Conservation (phyloP, 139 green algal species). For the Coccomyxa sp. region DNA sequence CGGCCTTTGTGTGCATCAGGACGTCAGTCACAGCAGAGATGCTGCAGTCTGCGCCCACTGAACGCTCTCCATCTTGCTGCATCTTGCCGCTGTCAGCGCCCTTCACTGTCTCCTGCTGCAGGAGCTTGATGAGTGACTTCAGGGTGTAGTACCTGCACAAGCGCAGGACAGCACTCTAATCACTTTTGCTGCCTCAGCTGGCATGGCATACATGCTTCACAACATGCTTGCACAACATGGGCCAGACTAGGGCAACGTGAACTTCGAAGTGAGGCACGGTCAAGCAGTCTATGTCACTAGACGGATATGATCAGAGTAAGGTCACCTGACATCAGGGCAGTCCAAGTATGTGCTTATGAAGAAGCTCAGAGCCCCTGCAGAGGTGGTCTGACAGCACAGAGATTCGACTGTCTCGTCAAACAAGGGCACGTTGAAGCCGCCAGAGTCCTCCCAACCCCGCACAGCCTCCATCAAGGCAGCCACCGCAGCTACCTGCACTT, state of each 20-base stretch:
- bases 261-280: not conserved
- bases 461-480: constrained; percentile 59
- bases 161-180: too few relatives aligned
- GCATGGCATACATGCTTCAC: too few relatives aligned
- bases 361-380: constrained; percentile 37
- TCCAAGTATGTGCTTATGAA: constrained; percentile 50
- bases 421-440: constrained; percentile 36
- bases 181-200: too few relatives aligned
- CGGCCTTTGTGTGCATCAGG: too few relatives aligned
- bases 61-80: too few relatives aligned
- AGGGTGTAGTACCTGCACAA: too few relatives aligned
- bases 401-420: constrained; percentile 35
- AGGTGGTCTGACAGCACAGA: constrained; percentile 11
- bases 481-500: constrained; percentile 36
- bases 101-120: too few relatives aligned
- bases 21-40: not conserved
- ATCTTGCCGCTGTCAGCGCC: too few relatives aligned
- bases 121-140: too few relatives aligned
- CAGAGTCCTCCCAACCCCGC: constrained; percentile 22
- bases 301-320: not conserved
- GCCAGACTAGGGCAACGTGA: too few relatives aligned
- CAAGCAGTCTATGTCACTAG: not conserved
- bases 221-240: too few relatives aligned
- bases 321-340: constrained; percentile 27
- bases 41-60: too few relatives aligned